These are phyloP conservation scores for Suillus alpinus DNA, from an alignment of 768 basidiomycete species.

Conservation along the genomic window DNA sequence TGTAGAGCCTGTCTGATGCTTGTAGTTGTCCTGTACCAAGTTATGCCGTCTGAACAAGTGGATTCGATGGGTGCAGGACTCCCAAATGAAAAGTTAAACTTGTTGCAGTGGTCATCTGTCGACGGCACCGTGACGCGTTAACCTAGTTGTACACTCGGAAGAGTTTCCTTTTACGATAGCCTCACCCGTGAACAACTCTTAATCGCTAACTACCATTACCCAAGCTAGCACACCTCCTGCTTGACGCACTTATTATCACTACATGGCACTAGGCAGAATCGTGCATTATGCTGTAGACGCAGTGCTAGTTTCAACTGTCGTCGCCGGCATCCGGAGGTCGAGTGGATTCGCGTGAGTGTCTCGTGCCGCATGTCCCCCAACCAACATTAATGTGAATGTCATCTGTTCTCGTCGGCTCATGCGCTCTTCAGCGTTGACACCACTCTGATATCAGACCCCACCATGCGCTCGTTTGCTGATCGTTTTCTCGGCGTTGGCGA, in stretches of 20 bases:
- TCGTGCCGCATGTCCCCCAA: constrained; percentile 5
- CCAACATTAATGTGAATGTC: not conserved
- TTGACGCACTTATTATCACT: not conserved
- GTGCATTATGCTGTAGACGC: constrained; percentile 84
- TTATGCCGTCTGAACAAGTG: too few species aligned
- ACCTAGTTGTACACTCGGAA: not conserved
- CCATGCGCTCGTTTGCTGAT: constrained; percentile 72
- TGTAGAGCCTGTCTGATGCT: too few species aligned
- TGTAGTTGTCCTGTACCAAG: too few species aligned
- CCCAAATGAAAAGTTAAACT: too few species aligned
- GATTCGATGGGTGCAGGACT: too few species aligned
- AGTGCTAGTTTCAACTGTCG: constrained; percentile 79
- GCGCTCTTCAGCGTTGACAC: constrained; percentile 56
- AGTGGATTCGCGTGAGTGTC: constrained; percentile 84
- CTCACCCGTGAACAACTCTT: not conserved
- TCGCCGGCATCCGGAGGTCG: constrained; percentile 88
- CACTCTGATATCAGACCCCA: constrained; percentile 70
- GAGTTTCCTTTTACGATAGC: not conserved
- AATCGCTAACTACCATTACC: not conserved
- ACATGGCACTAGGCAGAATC: constrained; percentile 66
- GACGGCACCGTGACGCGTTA: not conserved
- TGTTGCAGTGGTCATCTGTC: too few species aligned
- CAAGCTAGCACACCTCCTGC: not conserved
- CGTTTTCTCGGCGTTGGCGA: constrained; percentile 86
- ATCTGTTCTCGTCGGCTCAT: constrained; percentile 3